These are phyloP conservation scores for Xerocomus nothofagi DNA, from an alignment of 1,284 basidiomycete genomes.

Conservation along the genomic window DNA sequence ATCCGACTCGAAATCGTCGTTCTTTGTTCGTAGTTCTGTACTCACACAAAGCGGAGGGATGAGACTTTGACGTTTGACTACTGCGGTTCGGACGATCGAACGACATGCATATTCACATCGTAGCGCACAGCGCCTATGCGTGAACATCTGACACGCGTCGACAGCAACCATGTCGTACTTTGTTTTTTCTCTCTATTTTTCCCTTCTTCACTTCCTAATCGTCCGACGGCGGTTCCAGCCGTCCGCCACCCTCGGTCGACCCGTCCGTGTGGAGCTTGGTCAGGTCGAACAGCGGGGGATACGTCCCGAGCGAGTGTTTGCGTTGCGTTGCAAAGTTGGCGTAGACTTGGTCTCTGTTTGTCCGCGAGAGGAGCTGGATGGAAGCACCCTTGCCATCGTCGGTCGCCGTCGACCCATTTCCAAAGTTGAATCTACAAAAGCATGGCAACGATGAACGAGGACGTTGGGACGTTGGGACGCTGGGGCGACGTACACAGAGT, in stretches of 20 bases:
- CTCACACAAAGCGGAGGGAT: too few species aligned
- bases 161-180: too few species aligned
- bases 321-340: conserved; percentile 31
- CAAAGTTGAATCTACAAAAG: conserved; percentile 19
- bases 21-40: not conserved
- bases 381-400: conserved; percentile 32
- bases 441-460: not conserved
- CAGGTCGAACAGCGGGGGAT: conserved; percentile 32
- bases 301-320: conserved; percentile 29
- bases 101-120: too few species aligned
- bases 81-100: too few species aligned
- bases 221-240: conserved; percentile 17
- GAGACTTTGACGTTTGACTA: too few species aligned
- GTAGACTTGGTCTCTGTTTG: conserved; percentile 36
- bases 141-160: not conserved
- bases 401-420: conserved; percentile 16
- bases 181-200: too few species aligned
- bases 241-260: conserved; percentile 22
- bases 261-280: conserved; percentile 21
- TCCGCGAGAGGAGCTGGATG: conserved; percentile 42
- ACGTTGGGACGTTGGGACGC: not conserved
- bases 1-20: not conserved
- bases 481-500: conserved; percentile 54
- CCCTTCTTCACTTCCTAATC: not conserved
- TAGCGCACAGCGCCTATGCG: not conserved